Evolutionary conservation across 2,329 filamentous ascomycete species (phyloP).

Genomic region (Bipolaris victoriae): DNA sequence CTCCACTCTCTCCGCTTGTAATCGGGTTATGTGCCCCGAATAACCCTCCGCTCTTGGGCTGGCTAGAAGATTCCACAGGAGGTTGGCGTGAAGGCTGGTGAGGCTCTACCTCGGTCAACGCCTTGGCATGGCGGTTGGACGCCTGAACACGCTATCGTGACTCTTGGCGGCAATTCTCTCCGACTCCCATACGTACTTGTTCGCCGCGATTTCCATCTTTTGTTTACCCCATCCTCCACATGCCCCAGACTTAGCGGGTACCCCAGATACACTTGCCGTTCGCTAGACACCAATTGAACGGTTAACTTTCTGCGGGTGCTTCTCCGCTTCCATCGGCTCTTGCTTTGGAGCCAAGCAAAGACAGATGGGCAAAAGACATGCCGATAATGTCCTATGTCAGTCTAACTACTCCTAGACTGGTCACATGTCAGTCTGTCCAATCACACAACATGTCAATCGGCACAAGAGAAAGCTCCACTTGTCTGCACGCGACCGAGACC

Average conservation of each 20-base stretch:
- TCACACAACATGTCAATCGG: constrained; percentile 8
- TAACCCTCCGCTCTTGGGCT: background rate
- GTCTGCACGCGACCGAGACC: constrained; percentile 26
- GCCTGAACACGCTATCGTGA: background rate
- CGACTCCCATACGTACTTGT: constrained; percentile 1
- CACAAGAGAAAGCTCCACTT: constrained; percentile 24
- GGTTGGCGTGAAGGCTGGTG: background rate
- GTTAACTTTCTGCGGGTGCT: background rate
- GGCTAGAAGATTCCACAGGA: background rate
- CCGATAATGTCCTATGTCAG: background rate
- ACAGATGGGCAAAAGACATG: constrained; percentile 10
- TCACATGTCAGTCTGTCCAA: constrained; percentile 18
- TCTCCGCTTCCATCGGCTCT: constrained; percentile 10
- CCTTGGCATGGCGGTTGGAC: background rate
- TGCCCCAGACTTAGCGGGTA: background rate
- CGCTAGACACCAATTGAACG: background rate
- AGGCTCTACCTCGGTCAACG: constrained; percentile 11
- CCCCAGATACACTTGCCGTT: background rate
- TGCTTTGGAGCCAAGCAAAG: constrained; percentile 7
- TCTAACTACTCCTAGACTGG: constrained; percentile 23
- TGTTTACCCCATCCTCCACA: background rate
- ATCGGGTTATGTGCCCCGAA: background rate
- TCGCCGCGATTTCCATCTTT: constrained; percentile 1
- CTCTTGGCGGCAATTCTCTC: background rate
- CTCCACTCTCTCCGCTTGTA: background rate